These are phyloP conservation scores for Dipodascopsis uninucleata DNA, from an alignment of 805 yeast genomes.

Conservation along the genomic window DNA sequence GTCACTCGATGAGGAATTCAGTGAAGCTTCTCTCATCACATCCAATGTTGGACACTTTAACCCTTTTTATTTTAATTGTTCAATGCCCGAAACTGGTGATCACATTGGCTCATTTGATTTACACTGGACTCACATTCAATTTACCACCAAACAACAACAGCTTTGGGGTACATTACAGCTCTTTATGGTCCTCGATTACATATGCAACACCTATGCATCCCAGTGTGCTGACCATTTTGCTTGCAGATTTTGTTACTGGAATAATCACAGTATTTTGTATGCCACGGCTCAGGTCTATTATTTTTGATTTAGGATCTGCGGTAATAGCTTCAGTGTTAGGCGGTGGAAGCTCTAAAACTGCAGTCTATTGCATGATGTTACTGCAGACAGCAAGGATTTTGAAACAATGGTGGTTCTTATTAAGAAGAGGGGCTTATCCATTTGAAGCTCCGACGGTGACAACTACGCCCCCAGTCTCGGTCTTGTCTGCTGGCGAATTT, in stretches of 20 bases:
- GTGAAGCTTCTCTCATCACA: constrained; percentile 32
- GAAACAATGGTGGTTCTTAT: constrained; percentile 22
- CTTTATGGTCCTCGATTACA: constrained; percentile 22
- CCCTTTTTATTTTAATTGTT: constrained; percentile 35
- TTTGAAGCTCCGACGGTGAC: constrained; percentile 7
- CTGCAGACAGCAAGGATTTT: constrained; percentile 30
- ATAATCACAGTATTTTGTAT: constrained; percentile 22
- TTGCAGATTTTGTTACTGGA: constrained; percentile 36
- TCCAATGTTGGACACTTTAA: constrained; percentile 37
- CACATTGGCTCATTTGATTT: constrained; percentile 31
- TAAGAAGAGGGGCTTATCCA: constrained; percentile 25
- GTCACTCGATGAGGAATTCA: not conserved
- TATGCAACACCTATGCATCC: constrained; percentile 27
- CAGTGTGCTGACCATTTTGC: constrained; percentile 29
- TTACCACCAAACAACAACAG: constrained; percentile 17
- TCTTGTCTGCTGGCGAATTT: too few species aligned
- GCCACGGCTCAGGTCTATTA: constrained; percentile 24
- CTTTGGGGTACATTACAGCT: too few species aligned
- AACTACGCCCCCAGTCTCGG: constrained; percentile 1
- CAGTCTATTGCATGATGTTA: constrained; percentile 33
- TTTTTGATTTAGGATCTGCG: constrained; percentile 30
- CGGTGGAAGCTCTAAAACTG: constrained; percentile 36
- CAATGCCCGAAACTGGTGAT: constrained; percentile 34
- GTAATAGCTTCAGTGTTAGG: constrained; percentile 33
- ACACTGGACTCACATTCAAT: constrained; percentile 28